These are phyloP conservation scores for Pleurotus tuoliensis DNA, from an alignment of 768 basidiomycete genomes.

Conservation along the genomic window DNA sequence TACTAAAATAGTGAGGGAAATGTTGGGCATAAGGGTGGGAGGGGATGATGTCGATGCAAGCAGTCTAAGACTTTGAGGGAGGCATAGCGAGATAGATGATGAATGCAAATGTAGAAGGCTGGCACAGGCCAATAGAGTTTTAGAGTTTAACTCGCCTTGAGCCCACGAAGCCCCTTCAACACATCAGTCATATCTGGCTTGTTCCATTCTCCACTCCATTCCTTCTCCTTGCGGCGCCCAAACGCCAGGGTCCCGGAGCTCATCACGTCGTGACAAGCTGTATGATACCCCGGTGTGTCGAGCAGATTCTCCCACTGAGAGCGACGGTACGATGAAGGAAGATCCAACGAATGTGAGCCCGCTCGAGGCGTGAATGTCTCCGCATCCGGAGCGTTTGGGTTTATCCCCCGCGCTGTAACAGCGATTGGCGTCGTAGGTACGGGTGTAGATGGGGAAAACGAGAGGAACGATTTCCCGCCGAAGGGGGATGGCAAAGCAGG, in stretches of 20 bases:
- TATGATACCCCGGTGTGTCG: not conserved
- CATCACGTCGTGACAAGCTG: conserved; percentile 1
- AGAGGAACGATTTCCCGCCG: not conserved
- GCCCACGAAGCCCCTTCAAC: conserved; percentile 22
- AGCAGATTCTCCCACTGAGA: conserved; percentile 8
- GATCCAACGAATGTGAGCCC: not conserved
- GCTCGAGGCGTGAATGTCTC: not conserved
- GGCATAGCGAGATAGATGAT: no score
- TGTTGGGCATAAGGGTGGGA: no score
- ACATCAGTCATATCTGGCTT: conserved; percentile 31
- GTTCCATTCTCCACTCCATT: conserved; percentile 40
- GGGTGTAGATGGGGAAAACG: not conserved
- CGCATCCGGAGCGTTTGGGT: not conserved
- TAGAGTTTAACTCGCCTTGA: conserved; percentile 13
- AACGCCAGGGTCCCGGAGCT: conserved; percentile 11
- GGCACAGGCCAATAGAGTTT: no score
- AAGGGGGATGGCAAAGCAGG: not conserved
- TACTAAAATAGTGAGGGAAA: no score
- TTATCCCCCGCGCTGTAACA: not conserved
- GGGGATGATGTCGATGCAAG: no score
- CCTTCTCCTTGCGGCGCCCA: conserved; percentile 28
- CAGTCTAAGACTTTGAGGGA: no score
- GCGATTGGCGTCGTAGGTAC: conserved; percentile 1
- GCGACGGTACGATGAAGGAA: conserved; percentile 1
- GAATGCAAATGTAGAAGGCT: no score